phyloP scores from a whole-genome alignment of 352 stramenopile species.

The Globisporangium cederbergense region DNA sequence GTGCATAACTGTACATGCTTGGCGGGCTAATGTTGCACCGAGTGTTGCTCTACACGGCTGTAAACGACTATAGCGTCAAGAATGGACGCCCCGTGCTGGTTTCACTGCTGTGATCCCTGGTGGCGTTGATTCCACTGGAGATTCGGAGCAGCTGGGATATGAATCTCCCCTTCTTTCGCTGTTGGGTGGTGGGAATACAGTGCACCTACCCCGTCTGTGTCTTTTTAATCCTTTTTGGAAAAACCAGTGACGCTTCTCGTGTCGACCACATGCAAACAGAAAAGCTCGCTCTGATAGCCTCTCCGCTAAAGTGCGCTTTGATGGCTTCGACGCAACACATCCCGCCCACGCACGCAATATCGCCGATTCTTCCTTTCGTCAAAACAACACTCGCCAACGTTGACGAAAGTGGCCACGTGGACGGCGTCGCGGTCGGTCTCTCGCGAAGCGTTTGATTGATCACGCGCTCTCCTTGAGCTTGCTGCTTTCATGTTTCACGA shows the following conservation, averaged over 20 bases:
- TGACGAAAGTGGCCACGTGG: conserved; percentile 1
- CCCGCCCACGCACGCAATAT: background rate
- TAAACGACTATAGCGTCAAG: too few relatives aligned
- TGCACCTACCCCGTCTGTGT: background rate
- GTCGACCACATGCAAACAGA: conserved; percentile 2
- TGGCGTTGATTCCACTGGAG: background rate
- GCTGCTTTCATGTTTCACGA: background rate
- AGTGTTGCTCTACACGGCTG: too few relatives aligned
- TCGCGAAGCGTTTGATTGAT: background rate
- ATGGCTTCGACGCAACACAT: background rate
- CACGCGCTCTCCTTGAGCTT: background rate
- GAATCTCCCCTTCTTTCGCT: conserved; percentile 4
- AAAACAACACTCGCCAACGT: background rate
- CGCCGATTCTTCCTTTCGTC: too few relatives aligned
- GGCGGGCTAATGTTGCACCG: too few relatives aligned
- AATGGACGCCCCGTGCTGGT: too few relatives aligned
- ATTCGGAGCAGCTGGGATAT: conserved; percentile 6
- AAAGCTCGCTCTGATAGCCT: background rate
- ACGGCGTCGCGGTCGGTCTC: background rate
- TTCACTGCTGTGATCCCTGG: too few relatives aligned
- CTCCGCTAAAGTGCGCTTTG: conserved; percentile 4
- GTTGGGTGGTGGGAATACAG: background rate
- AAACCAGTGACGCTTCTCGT: conserved; percentile 4
- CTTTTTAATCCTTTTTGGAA: background rate
- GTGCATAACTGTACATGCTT: too few relatives aligned